Conservation (phyloP, 2,329 filamentous ascomycete species). For the Pseudocercospora cruenta region DNA sequence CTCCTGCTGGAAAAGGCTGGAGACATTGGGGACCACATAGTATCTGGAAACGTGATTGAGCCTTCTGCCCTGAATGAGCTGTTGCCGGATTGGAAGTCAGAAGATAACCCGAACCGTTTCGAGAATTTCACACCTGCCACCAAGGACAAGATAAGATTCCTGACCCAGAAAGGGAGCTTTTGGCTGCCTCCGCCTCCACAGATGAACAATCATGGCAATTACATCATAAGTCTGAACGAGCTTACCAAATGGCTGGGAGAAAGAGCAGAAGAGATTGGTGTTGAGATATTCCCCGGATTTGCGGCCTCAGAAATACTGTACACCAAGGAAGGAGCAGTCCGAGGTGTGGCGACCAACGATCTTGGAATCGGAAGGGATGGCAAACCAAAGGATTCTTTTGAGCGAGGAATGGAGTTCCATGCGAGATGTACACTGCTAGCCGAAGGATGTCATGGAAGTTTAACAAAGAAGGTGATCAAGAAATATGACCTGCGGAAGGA, state of each 20-base stretch:
- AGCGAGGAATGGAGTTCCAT: slow-evolving; percentile 98
- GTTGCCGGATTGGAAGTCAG: slow-evolving; percentile 88
- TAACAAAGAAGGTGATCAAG: slow-evolving; percentile 92
- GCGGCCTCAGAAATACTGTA: slow-evolving; percentile 93
- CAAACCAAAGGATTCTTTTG: slow-evolving; percentile 85
- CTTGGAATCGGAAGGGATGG: slow-evolving; percentile 81
- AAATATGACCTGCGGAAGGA: slow-evolving; percentile 89
- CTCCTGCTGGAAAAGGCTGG: slow-evolving; percentile 92
- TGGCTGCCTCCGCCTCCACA: slow-evolving; percentile 88
- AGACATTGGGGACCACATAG: slow-evolving; percentile 90
- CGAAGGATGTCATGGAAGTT: slow-evolving; percentile 92
- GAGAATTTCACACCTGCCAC: slow-evolving; percentile 82
- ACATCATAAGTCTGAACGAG: slow-evolving; percentile 94
- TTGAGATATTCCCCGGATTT: slow-evolving; percentile 93
- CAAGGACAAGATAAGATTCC: slow-evolving; percentile 87
- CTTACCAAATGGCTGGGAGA: slow-evolving; percentile 95
- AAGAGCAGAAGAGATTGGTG: slow-evolving; percentile 91
- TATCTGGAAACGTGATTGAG: slow-evolving; percentile 94
- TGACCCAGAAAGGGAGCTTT: slow-evolving; percentile 78
- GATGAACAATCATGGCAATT: slow-evolving; percentile 98
- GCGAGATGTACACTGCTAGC: slow-evolving; percentile 87
- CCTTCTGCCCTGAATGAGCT: slow-evolving; percentile 86
- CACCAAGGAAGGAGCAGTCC: slow-evolving; percentile 80
- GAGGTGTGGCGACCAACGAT: slow-evolving; percentile 95
- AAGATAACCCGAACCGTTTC: slow-evolving; percentile 86